These are phyloP conservation scores for Moesziomyces sp. DNA, from an alignment of 1,284 basidiomycete species.

Conservation along the genomic window DNA sequence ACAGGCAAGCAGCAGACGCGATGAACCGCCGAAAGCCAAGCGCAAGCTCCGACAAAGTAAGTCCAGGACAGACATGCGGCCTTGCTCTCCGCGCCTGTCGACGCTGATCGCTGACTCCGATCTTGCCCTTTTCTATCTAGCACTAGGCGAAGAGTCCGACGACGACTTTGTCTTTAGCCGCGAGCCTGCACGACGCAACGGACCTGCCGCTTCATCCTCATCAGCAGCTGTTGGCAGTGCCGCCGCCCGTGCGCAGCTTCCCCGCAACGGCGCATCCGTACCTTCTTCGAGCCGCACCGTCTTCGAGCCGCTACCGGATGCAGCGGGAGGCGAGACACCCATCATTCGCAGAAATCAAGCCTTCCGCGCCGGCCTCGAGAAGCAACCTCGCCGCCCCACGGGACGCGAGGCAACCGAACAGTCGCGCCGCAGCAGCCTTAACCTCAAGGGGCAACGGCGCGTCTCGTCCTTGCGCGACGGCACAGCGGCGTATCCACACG, in stretches of 20 bases:
- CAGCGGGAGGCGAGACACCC: conserved; percentile 46
- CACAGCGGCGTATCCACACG: conserved; percentile 57
- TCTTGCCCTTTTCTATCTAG: conserved; percentile 1
- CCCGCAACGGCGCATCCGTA: conserved; percentile 23
- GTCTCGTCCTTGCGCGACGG: conserved; percentile 56
- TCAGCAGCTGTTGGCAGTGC: conserved; percentile 9
- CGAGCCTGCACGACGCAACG: conserved; percentile 22
- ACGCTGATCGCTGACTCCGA: background rate
- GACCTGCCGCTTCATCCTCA: conserved; percentile 13
- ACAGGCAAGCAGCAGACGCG: conserved; percentile 20
- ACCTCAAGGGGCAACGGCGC: conserved; percentile 55
- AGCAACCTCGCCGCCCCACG: conserved; percentile 37
- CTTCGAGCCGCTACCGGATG: conserved; percentile 48
- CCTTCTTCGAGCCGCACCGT: conserved; percentile 29
- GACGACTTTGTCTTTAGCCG: conserved; percentile 53
- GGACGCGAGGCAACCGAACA: conserved; percentile 28
- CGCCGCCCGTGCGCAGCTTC: conserved; percentile 1
- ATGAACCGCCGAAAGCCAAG: conserved; percentile 25
- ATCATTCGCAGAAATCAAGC: conserved; percentile 49
- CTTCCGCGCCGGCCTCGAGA: conserved; percentile 45
- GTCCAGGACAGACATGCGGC: background rate
- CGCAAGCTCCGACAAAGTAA: conserved; percentile 41
- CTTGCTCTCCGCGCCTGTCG: background rate
- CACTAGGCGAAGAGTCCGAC: conserved; percentile 38
- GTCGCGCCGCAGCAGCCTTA: conserved; percentile 53